Percentiles rank a stretch among this genome's conserved stretches.
These are phyloP conservation scores for Kwoniella pini DNA, from an alignment of 768 basidiomycete species.

Conservation along the genomic window DNA sequence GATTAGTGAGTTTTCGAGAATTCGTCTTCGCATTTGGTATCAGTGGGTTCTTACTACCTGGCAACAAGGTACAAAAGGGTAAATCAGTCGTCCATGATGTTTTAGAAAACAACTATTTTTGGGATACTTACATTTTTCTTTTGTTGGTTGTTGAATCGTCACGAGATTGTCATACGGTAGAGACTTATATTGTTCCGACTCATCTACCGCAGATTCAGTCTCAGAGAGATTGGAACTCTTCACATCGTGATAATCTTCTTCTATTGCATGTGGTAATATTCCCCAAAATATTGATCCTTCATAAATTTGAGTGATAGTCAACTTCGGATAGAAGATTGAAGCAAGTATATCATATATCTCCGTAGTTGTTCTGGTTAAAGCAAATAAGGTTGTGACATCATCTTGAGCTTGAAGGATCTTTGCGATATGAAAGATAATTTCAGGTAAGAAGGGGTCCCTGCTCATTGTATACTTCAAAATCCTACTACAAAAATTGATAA, in stretches of 20 bases:
- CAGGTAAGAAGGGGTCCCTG: not conserved
- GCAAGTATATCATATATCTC: not conserved
- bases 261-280: not conserved
- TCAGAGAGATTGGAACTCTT: too few relatives aligned
- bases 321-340: not conserved
- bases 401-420: not conserved
- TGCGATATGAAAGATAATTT: constrained; percentile 1
- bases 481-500: too few relatives aligned
- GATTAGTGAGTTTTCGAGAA: not conserved
- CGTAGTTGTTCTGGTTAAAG: not conserved
- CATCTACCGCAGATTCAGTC: too few relatives aligned
- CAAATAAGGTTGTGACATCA: not conserved
- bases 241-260: not conserved
- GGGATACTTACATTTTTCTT: too few relatives aligned
- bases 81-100: too few relatives aligned
- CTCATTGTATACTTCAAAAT: too few relatives aligned
- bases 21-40: not conserved
- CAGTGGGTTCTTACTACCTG: not conserved
- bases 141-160: too few relatives aligned
- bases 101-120: too few relatives aligned
- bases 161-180: too few relatives aligned
- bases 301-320: not conserved
- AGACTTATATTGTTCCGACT: too few relatives aligned
- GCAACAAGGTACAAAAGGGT: too few relatives aligned
- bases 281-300: not conserved